Percentiles rank a stretch among this genome's conserved stretches.
phyloP scores from a whole-genome alignment of 2,329 filamentous ascomycete species.

The Fusarium sp. region DNA sequence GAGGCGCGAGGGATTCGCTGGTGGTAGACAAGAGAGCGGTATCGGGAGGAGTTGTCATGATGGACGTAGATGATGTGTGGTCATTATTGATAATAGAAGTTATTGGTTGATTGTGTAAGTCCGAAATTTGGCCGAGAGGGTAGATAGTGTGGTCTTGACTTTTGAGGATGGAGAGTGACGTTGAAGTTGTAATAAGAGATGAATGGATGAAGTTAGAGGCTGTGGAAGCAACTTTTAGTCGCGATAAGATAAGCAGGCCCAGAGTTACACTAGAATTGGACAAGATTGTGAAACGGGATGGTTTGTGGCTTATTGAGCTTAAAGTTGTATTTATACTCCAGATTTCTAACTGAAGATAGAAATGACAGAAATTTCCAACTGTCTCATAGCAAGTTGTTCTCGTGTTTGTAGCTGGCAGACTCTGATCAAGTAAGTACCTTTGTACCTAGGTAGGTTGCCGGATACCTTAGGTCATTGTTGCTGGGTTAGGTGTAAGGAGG shows the following conservation, averaged over 20 bases:
- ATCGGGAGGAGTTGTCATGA: constrained; percentile 20
- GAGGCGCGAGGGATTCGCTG: constrained; percentile 50
- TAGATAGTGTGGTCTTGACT: background rate
- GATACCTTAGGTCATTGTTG: constrained; percentile 2
- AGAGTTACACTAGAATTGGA: background rate
- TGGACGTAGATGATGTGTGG: background rate
- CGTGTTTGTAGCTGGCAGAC: too few species aligned
- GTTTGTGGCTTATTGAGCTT: background rate
- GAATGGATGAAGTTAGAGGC: background rate
- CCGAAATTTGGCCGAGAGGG: constrained; percentile 14
- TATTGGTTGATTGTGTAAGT: background rate
- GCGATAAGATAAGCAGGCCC: constrained; percentile 24
- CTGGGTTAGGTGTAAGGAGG: constrained; percentile 19
- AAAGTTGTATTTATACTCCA: background rate
- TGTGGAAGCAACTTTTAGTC: constrained; percentile 9
- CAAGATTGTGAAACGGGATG: background rate
- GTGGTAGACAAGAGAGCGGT: constrained; percentile 22
- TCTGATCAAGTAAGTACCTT: background rate
- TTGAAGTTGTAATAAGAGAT: constrained; percentile 3
- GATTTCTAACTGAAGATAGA: too few species aligned
- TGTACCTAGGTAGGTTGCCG: background rate
- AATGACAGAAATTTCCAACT: too few species aligned
- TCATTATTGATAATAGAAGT: constrained; percentile 10
- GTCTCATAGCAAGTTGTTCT: too few species aligned
- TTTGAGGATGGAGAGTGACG: constrained; percentile 16